These are phyloP conservation scores for Pisolithus tinctorius DNA, from an alignment of 768 basidiomycete genomes.

Conservation along the genomic window DNA sequence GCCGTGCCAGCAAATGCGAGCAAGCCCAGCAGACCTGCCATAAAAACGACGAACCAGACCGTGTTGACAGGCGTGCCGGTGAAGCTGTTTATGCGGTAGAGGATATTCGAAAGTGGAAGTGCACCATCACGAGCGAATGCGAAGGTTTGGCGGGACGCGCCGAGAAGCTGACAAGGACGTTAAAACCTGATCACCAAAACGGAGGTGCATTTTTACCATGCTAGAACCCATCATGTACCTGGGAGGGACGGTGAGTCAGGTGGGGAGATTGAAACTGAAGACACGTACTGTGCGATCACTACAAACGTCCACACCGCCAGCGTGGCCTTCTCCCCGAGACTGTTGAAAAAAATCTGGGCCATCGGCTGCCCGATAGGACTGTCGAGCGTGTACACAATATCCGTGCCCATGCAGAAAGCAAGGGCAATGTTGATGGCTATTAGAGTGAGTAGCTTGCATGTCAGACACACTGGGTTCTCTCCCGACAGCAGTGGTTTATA, in stretches of 20 bases:
- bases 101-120: constrained; percentile 47
- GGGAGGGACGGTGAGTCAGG: background rate
- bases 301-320: constrained; percentile 52
- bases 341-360: constrained; percentile 36
- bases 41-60: constrained; percentile 43
- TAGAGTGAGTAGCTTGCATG: background rate
- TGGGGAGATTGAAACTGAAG: background rate
- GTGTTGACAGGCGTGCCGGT: constrained; percentile 54
- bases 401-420: constrained; percentile 52
- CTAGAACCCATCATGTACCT: constrained; percentile 47
- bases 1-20: constrained; percentile 49
- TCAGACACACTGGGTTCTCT: too few relatives aligned
- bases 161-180: constrained; percentile 30
- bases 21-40: constrained; percentile 40
- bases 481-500: too few relatives aligned
- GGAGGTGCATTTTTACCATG: constrained; percentile 24
- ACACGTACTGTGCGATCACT: constrained; percentile 39
- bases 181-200: background rate
- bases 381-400: constrained; percentile 35
- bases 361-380: constrained; percentile 39
- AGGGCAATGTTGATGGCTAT: constrained; percentile 45
- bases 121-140: constrained; percentile 57
- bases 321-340: constrained; percentile 37
- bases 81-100: constrained; percentile 47
- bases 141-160: constrained; percentile 49